Conservation (phyloP, 208 protist species). For the Trypanosoma melophagium region DNA sequence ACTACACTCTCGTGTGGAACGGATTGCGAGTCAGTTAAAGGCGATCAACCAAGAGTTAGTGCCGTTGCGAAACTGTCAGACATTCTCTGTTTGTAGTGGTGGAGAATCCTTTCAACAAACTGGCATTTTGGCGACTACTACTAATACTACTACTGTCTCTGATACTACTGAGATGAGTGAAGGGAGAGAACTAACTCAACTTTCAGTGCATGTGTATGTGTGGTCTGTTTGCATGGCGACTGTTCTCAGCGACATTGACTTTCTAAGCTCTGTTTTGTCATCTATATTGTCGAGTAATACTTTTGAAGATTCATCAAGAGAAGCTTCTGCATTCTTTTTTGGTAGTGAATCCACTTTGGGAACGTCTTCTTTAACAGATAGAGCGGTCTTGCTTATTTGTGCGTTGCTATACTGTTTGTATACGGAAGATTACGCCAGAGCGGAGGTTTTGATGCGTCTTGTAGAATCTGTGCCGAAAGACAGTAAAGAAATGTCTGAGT, state of each 20-base stretch:
- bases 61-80: conserved; percentile 25
- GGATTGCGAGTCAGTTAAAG: conserved; percentile 63
- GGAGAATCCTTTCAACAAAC: conserved; percentile 13
- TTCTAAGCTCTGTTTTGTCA: conserved; percentile 55
- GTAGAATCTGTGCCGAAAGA: neutral
- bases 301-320: conserved; percentile 2
- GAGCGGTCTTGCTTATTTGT: conserved; percentile 21
- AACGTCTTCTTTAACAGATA: conserved; percentile 23
- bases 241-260: conserved; percentile 55
- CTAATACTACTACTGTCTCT: neutral
- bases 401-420: conserved; percentile 32
- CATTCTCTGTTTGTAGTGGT: neutral
- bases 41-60: conserved; percentile 73
- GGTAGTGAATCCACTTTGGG: neutral
- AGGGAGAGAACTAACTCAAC: conserved; percentile 3
- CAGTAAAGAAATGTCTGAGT: neutral
- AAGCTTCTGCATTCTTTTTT: conserved; percentile 2
- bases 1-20: neutral
- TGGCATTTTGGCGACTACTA: conserved; percentile 7
- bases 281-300: conserved; percentile 22
- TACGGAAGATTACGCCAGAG: conserved; percentile 16
- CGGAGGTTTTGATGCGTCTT: conserved; percentile 1
- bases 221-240: conserved; percentile 53
- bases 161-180: conserved; percentile 3
- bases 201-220: conserved; percentile 51